Conservation (phyloP, 176 grass and related monocot species). For the Oryza coarctata region DNA sequence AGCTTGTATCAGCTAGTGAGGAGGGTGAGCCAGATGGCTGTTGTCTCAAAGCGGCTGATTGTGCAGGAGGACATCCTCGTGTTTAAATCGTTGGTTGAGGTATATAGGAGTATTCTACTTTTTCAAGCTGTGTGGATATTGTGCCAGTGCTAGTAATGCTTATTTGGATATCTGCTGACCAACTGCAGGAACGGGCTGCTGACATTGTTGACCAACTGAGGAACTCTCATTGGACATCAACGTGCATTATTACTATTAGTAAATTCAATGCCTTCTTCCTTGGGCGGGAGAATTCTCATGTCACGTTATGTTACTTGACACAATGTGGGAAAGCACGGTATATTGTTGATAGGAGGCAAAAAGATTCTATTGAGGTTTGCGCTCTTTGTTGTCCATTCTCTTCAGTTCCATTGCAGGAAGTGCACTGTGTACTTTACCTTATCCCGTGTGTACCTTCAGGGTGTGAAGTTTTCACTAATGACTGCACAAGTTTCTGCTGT, state of each 20-base stretch:
- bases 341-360: slow-evolving; percentile 49
- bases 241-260: slow-evolving; percentile 53
- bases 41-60: slow-evolving; percentile 40
- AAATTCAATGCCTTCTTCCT: slow-evolving; percentile 58
- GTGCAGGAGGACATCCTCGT: slow-evolving; percentile 50
- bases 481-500: slow-evolving; percentile 48
- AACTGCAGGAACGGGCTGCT: slow-evolving; percentile 47
- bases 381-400: background rate
- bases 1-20: slow-evolving; percentile 49
- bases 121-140: background rate
- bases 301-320: slow-evolving; percentile 37
- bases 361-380: slow-evolving; percentile 49
- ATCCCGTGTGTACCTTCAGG: slow-evolving; percentile 51
- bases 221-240: slow-evolving; percentile 56
- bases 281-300: slow-evolving; percentile 39
- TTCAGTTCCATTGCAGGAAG: background rate
- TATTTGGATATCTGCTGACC: background rate
- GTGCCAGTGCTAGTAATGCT: background rate
- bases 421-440: background rate
- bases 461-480: slow-evolving; percentile 71
- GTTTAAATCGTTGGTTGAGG: slow-evolving; percentile 58
- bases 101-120: slow-evolving; percentile 4
- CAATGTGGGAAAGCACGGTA: slow-evolving; percentile 52
- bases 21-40: slow-evolving; percentile 42
- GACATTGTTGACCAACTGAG: slow-evolving; percentile 42